Base-by-base conservation (phyloP, 2,329 filamentous ascomycete genomes). In the Cladophialophora immunda region DNA sequence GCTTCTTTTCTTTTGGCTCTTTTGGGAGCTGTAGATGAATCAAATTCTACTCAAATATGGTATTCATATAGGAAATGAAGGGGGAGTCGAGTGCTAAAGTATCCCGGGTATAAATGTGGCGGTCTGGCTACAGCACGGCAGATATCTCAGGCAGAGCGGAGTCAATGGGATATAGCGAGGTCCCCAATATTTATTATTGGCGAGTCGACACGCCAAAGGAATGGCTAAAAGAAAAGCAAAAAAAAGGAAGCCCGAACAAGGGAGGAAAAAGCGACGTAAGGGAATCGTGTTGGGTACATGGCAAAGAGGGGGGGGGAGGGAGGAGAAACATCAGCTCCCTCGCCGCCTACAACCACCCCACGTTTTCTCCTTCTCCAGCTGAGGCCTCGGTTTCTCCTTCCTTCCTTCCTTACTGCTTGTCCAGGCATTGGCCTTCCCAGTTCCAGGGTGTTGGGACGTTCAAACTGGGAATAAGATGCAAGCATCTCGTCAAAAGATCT, bases 401-500 rank as follows among this genome's bases (percentile, higher is more conserved):
- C 45, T 47, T n/a, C n/a, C 6, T 5, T 22, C 41, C 38, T 36
- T 52, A 25, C 41, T 11, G 32, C 32, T 5, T 34, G 32, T 34
- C 7, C 32, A 32, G 4, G 30, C 9, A 2, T 34, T 34, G 32
- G 13, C 32, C 32, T 34, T 34, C 2, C 32, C 32, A 11, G 6
- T 34, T 34, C 9, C 17, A 45, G 17, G 17, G 6, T 19, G 38
- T 19, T 9, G 38, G 19, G n/a, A 45, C 17, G 8, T 11, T 53
- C 58, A 30, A 61, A 61, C 58, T 61, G 15, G 58, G 58, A 61
- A 61, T 53, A 38, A 53, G 58, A 61, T 61, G 58, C 58, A 53
- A 22, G 47, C 17, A 52, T 29, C n/a, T 53, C 13, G 19, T 19
- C n/a, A 19, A 19, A 19, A 50, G 45, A 50, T 50, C 19, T 25